Evolutionary conservation across 1,284 basidiomycete species (phyloP), one percentile per base, ranked within the genome.

Genomic region (Caloboletus firmus): DNA sequence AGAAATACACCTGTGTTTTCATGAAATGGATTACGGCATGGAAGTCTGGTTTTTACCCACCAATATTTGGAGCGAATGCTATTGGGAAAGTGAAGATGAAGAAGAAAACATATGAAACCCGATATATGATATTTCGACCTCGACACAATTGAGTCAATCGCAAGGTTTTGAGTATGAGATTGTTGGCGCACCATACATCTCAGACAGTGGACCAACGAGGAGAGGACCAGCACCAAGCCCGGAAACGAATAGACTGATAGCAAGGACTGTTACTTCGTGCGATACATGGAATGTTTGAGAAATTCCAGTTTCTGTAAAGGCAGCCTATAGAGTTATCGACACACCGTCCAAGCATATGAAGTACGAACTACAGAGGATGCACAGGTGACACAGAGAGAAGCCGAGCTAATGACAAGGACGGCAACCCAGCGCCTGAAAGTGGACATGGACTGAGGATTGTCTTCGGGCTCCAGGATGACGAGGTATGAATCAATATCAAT

Each of bases 221-320:
- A 79, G 65, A 15, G 77, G 78, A 4, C 79, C 77, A 4, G 59
- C 49, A 5, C 81, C 81, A 12, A 83, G 71, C 1, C 84, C 85
- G 49, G 78, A 72, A 40, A 92, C 85, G 58, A 85, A 94, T 6
- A 93, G 65, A 52, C 84, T 87, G 37, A 93, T 77, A 4, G 79
- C 79, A 12, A 93, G 78, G 37, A 90, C 84, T 3, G 87, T 76
- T 13, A 92, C 85, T 57, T 83, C 80, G 31, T 77, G 75, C 2
- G 79, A 75, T 32, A 91, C 79, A 52, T 77, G 71, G 57, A 91
- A 89, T 10, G 85, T 80, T 18, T 64, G 57, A 37, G 82, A 75
- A 42, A 89, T 74, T 0, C 82, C 85, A 0, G 67, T 64, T 66
- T 92, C 89, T 0, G 89, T 84, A 57, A 84, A 84, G 0, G 82